A percentile compares a stretch with the other conserved stretches of the same genome.
phyloP scores from a whole-genome alignment of 116 monocot species.

The Thalassia testudinum region DNA sequence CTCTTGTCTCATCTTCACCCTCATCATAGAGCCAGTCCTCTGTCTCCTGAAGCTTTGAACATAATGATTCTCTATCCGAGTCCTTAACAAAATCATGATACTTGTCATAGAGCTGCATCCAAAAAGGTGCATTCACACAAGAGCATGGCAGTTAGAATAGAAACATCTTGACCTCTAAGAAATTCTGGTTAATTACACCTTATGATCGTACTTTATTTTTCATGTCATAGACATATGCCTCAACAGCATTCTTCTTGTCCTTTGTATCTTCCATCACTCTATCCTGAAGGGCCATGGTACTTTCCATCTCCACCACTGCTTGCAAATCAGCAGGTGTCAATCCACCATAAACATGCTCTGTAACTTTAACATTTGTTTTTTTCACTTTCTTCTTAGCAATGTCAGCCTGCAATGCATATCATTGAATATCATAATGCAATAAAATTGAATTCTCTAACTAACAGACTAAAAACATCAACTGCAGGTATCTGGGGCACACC shows the following conservation, averaged over 20 bases:
- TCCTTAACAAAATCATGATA: slow-evolving; percentile 60
- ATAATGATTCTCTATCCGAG: slow-evolving; percentile 45
- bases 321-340: slow-evolving; percentile 39
- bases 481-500: too few relatives aligned
- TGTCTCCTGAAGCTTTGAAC: slow-evolving; percentile 60
- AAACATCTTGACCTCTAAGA: not conserved
- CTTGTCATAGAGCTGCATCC: slow-evolving; percentile 71
- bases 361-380: slow-evolving; percentile 50
- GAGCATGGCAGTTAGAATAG: not conserved
- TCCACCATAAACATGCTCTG: slow-evolving; percentile 48
- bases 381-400: slow-evolving; percentile 62
- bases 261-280: slow-evolving; percentile 95
- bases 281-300: slow-evolving; percentile 86
- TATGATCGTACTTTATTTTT: slow-evolving; percentile 48
- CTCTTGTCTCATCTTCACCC: slow-evolving; percentile 90
- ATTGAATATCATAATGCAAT: too few relatives aligned
- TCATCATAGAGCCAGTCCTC: slow-evolving; percentile 99
- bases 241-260: slow-evolving; percentile 91
- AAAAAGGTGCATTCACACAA: too few relatives aligned
- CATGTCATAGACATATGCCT: slow-evolving; percentile 94
- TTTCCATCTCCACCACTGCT: slow-evolving; percentile 61
- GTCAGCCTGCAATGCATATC: not conserved
- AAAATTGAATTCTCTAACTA: too few relatives aligned
- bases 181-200: not conserved
- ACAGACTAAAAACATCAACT: too few relatives aligned